A percentile compares a stretch with the other conserved stretches of the same genome.
These are phyloP conservation scores for Casuarina cunninghamiana DNA, from an alignment of 306 rosid species.

Conservation along the genomic window DNA sequence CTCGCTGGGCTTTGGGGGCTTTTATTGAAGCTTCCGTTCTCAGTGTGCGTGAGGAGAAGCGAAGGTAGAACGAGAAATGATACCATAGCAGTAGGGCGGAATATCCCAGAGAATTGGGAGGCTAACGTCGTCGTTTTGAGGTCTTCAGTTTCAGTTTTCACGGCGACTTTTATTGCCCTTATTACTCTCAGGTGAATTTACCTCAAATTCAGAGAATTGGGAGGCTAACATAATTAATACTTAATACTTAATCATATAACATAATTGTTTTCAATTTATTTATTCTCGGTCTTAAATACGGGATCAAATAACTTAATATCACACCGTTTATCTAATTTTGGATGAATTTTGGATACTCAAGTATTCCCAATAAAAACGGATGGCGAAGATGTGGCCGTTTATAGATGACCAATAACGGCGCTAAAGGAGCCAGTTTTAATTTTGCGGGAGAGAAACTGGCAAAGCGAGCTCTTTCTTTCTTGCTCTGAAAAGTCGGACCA, in stretches of 20 bases:
- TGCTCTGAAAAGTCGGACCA: not conserved
- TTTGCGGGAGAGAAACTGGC: not conserved
- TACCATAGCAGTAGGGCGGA: constrained; percentile 24
- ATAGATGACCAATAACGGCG: not conserved
- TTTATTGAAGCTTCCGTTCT: constrained; percentile 14
- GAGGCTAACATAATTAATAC: too few relatives aligned
- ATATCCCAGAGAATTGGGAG: constrained; percentile 23
- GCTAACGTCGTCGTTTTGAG: constrained; percentile 26
- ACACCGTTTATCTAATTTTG: too few relatives aligned
- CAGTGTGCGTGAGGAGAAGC: not conserved
- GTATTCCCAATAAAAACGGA: too few relatives aligned
- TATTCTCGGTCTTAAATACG: too few relatives aligned
- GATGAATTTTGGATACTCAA: too few relatives aligned
- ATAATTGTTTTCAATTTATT: too few relatives aligned
- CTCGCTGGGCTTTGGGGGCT: constrained; percentile 14
- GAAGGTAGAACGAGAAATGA: constrained; percentile 13
- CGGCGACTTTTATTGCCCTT: too few relatives aligned
- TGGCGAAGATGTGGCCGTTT: not conserved
- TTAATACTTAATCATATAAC: too few relatives aligned
- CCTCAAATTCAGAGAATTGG: too few relatives aligned
- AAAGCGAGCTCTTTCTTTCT: not conserved
- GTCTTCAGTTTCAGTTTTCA: too few relatives aligned
- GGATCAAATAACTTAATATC: too few relatives aligned
- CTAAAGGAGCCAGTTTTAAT: not conserved
- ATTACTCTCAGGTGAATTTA: too few relatives aligned